phyloP scores from a whole-genome alignment of 768 basidiomycete species.

The Boletus tylopilopsis region DNA sequence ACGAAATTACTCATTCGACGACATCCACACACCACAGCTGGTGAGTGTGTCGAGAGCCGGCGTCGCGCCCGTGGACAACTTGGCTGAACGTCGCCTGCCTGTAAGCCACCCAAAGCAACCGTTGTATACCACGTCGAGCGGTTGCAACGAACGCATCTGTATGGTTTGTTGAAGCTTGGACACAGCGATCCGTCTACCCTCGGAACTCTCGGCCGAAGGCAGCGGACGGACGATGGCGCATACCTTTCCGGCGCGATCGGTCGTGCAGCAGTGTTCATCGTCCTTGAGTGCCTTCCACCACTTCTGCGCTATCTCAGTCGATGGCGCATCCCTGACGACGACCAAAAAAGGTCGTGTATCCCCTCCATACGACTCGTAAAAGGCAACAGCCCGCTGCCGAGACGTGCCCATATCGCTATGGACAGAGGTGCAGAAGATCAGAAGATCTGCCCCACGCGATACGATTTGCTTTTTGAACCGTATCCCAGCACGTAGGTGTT shows the following conservation, averaged over 20 bases:
- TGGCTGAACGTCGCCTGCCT: slow-evolving; percentile 7
- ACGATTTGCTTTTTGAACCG: slow-evolving; percentile 25
- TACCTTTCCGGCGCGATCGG: slow-evolving; percentile 2
- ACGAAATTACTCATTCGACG: too few species aligned
- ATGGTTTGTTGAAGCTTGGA: slow-evolving; percentile 13
- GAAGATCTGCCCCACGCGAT: slow-evolving; percentile 23
- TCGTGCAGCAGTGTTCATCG: neutral
- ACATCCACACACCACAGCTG: slow-evolving; percentile 15
- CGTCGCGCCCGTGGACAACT: neutral
- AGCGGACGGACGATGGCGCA: slow-evolving; percentile 23
- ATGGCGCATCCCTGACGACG: slow-evolving; percentile 19
- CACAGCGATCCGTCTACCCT: neutral
- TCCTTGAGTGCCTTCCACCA: slow-evolving; percentile 20
- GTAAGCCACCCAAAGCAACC: slow-evolving; percentile 24
- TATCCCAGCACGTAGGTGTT: slow-evolving; percentile 17
- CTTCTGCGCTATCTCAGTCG: slow-evolving; percentile 15
- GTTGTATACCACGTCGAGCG: slow-evolving; percentile 14
- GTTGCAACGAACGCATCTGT: slow-evolving; percentile 22
- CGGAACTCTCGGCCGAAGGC: slow-evolving; percentile 5
- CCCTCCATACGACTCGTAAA: slow-evolving; percentile 23
- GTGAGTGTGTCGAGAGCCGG: slow-evolving; percentile 16
- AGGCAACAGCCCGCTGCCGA: slow-evolving; percentile 14
- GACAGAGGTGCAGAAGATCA: slow-evolving; percentile 21
- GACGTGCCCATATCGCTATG: neutral
- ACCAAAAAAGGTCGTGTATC: slow-evolving; percentile 26